phyloP scores from a whole-genome alignment of 805 yeast genomes.

The Lipomyces lipofer region DNA sequence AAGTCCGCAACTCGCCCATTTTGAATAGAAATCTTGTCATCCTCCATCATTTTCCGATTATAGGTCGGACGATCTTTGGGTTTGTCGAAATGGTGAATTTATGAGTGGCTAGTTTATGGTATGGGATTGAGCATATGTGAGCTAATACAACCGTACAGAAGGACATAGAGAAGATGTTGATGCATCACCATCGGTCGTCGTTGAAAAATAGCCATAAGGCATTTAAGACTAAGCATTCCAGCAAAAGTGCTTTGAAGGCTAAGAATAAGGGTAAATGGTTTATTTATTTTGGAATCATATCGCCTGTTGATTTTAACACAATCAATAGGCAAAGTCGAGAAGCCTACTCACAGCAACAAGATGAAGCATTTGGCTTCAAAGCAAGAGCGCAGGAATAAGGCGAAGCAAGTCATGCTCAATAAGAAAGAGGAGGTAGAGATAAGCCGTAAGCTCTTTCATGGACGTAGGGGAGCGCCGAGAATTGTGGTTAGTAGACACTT shows the following conservation, averaged over 20 bases:
- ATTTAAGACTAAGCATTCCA: constrained; percentile 87
- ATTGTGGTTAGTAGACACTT: constrained; percentile 48
- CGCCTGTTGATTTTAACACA: constrained; percentile 33
- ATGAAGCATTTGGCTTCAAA: constrained; percentile 46
- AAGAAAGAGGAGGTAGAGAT: constrained; percentile 64
- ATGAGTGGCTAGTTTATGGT: too few relatives aligned
- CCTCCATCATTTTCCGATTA: too few relatives aligned
- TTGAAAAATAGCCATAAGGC: constrained; percentile 83
- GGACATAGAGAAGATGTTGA: constrained; percentile 3
- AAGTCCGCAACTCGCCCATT: too few relatives aligned
- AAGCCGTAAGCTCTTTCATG: constrained; percentile 73
- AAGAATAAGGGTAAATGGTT: constrained; percentile 46
- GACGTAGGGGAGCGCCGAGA: constrained; percentile 76
- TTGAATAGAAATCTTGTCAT: too few relatives aligned
- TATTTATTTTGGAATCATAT: not conserved
- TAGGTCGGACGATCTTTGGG: too few relatives aligned
- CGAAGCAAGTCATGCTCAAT: constrained; percentile 72
- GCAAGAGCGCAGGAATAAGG: constrained; percentile 71
- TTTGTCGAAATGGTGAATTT: too few relatives aligned
- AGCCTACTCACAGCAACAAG: constrained; percentile 42
- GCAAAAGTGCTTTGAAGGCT: constrained; percentile 84
- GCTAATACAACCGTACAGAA: too few relatives aligned
- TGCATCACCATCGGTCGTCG: constrained; percentile 78
- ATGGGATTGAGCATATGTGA: too few relatives aligned
- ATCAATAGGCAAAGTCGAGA: constrained; percentile 75